These are phyloP conservation scores for Ogataea trehaloabstinens DNA, from an alignment of 805 yeast genomes.

Conservation along the genomic window DNA sequence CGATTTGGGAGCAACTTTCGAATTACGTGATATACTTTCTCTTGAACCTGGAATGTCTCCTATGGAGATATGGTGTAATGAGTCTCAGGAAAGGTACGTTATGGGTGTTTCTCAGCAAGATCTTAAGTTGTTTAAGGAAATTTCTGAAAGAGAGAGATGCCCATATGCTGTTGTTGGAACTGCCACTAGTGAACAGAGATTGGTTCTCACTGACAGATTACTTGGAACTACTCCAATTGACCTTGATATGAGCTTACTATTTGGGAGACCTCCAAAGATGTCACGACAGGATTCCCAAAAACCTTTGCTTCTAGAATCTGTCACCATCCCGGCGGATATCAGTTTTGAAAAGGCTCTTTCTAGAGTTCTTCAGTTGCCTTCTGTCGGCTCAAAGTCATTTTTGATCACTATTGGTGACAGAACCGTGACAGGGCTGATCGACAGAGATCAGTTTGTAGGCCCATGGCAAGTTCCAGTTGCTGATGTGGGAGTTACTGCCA, in stretches of 20 bases:
- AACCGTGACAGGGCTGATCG: constrained; percentile 94
- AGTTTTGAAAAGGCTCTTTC: constrained; percentile 62
- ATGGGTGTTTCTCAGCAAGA: constrained; percentile 84
- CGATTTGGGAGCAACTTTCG: constrained; percentile 90
- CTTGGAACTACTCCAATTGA: constrained; percentile 87
- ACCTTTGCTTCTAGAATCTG: constrained; percentile 48
- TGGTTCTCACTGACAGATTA: constrained; percentile 75
- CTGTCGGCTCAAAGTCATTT: constrained; percentile 94
- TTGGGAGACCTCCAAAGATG: constrained; percentile 98
- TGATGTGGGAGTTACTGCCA: constrained; percentile 94
- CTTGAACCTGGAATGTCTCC: constrained; percentile 99
- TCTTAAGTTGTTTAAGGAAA: constrained; percentile 63
- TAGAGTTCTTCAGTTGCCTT: constrained; percentile 83
- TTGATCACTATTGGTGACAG: constrained; percentile 98
- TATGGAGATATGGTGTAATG: constrained; percentile 99
- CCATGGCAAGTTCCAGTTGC: constrained; percentile 99
- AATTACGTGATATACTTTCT: constrained; percentile 83
- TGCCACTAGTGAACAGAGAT: constrained; percentile 84
- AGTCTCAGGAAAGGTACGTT: constrained; percentile 97
- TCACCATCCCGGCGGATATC: constrained; percentile 30
- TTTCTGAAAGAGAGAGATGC: constrained; percentile 94
- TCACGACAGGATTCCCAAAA: constrained; percentile 68
- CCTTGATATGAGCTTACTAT: constrained; percentile 89
- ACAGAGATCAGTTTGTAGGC: constrained; percentile 97
- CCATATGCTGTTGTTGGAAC: constrained; percentile 94